Conservation (phyloP, 2,329 filamentous ascomycete genomes). For the Pseudocercospora vitis region DNA sequence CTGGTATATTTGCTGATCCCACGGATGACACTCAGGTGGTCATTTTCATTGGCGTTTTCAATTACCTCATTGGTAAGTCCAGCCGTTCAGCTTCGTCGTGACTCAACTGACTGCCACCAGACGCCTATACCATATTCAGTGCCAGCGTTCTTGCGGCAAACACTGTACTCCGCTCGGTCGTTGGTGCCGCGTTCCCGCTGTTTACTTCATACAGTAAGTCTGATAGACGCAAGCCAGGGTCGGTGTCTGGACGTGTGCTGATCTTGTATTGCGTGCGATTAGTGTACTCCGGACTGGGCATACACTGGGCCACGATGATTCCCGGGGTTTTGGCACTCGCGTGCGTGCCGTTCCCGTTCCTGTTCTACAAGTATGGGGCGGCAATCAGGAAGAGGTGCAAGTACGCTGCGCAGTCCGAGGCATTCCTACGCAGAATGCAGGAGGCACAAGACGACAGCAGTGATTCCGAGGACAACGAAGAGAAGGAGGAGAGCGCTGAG, state of each 20-base stretch:
- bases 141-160: slow-evolving; percentile 70
- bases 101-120: not conserved
- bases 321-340: slow-evolving; percentile 70
- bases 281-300: slow-evolving; percentile 3
- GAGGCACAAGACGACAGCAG: not conserved
- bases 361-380: slow-evolving; percentile 70
- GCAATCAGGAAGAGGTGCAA: slow-evolving; percentile 64
- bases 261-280: no score
- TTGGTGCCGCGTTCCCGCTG: slow-evolving; percentile 76
- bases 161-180: slow-evolving; percentile 74
- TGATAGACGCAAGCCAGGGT: no score
- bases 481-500: slow-evolving; percentile 6
- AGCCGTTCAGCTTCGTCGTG: not conserved
- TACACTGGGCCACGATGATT: slow-evolving; percentile 39
- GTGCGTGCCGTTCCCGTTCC: slow-evolving; percentile 67
- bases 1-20: no score
- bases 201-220: slow-evolving; percentile 53
- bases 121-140: slow-evolving; percentile 63
- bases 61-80: slow-evolving; percentile 60
- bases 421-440: slow-evolving; percentile 10
- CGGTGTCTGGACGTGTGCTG: no score
- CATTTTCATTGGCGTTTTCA: slow-evolving; percentile 56
- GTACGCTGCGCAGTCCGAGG: slow-evolving; percentile 53
- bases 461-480: slow-evolving; percentile 2
- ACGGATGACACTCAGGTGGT: no score